Conservation (phyloP, 176 grass and related monocot genomes). For the Saccharum spontaneum region DNA sequence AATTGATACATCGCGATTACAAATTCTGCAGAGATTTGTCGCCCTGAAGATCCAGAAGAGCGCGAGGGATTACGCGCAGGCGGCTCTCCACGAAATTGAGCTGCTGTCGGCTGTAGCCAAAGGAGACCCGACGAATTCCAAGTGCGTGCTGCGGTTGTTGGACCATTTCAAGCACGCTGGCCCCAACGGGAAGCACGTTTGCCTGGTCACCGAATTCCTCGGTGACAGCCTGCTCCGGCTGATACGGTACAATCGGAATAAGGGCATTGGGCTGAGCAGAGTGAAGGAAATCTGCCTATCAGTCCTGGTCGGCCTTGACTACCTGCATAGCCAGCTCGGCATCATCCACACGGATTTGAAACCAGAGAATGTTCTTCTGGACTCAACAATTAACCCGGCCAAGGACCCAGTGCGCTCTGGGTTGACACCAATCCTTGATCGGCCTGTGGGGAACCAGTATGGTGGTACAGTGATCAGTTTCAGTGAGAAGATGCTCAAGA, state of each 20-base stretch:
- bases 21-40: conserved; percentile 67
- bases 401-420: conserved; percentile 73
- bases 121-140: conserved; percentile 73
- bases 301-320: conserved; percentile 68
- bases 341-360: conserved; percentile 93
- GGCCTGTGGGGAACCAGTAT: conserved; percentile 53
- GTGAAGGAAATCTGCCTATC: conserved; percentile 75
- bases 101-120: conserved; percentile 66
- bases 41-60: conserved; percentile 97
- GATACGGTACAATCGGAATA: conserved; percentile 70
- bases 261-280: conserved; percentile 67
- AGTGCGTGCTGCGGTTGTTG: conserved; percentile 57
- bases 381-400: conserved; percentile 77
- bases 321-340: conserved; percentile 71
- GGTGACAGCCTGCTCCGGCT: conserved; percentile 83
- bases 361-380: conserved; percentile 84
- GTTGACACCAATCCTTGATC: conserved; percentile 68
- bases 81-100: conserved; percentile 81
- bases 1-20: not conserved
- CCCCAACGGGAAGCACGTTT: conserved; percentile 75
- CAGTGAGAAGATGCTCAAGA: conserved; percentile 80
- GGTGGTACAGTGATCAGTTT: conserved; percentile 40
- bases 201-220: conserved; percentile 74
- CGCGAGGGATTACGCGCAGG: conserved; percentile 80
- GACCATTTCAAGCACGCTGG: conserved; percentile 94